Percentiles rank a stretch among this genome's conserved stretches.
Conservation (phyloP, 2,329 filamentous ascomycete species). For the Stenocarpella maydis region DNA sequence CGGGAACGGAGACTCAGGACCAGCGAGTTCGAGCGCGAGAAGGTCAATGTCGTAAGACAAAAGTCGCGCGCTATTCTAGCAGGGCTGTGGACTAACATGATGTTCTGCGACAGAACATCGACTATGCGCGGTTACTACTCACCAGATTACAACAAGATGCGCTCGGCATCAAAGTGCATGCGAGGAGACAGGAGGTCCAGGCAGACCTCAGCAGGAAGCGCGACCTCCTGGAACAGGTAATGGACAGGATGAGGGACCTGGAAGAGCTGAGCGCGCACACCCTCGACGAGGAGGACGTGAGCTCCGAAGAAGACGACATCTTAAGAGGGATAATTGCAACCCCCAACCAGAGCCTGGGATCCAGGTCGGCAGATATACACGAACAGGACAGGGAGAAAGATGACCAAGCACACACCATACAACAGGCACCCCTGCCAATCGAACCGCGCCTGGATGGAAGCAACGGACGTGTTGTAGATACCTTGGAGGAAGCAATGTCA, state of each 20-base stretch:
- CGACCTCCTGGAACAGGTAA: slow-evolving; percentile 70
- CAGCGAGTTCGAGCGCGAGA: slow-evolving; percentile 73
- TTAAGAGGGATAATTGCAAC: slow-evolving; percentile 63
- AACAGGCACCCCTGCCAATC: slow-evolving; percentile 14
- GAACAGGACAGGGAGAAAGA: slow-evolving; percentile 39
- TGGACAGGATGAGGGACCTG: slow-evolving; percentile 73
- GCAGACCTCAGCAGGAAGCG: slow-evolving; percentile 70
- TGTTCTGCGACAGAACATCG: slow-evolving; percentile 65
- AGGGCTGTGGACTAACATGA: slow-evolving; percentile 24
- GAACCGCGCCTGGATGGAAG: slow-evolving; percentile 9
- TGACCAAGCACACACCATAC: slow-evolving; percentile 23
- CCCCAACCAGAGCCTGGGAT: slow-evolving; percentile 61
- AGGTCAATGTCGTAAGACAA: slow-evolving; percentile 60
- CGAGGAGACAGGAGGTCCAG: slow-evolving; percentile 68
- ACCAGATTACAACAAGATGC: slow-evolving; percentile 76
- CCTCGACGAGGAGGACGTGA: slow-evolving; percentile 51
- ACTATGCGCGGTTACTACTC: slow-evolving; percentile 74
- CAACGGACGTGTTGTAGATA: slow-evolving; percentile 20
- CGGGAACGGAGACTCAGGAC: slow-evolving; percentile 64
- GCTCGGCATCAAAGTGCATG: slow-evolving; percentile 63
- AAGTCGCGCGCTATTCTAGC: background rate
- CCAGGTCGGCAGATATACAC: slow-evolving; percentile 40
- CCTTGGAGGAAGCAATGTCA: slow-evolving; percentile 25
- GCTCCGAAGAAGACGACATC: slow-evolving; percentile 65
- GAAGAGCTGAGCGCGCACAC: slow-evolving; percentile 61